These are phyloP conservation scores for Pholiota molesta DNA, from an alignment of 768 basidiomycete genomes.

Conservation along the genomic window DNA sequence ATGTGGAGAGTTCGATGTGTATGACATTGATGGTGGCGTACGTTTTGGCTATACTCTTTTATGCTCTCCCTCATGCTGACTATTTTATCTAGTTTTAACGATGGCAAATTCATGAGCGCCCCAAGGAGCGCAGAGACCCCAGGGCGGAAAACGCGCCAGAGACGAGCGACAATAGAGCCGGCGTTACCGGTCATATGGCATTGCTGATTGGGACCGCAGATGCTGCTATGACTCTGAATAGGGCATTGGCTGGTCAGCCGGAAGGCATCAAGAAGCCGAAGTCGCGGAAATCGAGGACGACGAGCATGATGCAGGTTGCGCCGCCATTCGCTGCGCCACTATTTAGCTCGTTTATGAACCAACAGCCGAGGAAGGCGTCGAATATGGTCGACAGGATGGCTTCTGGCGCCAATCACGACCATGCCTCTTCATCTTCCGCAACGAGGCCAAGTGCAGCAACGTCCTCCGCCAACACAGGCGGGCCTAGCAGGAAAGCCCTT, in stretches of 20 bases:
- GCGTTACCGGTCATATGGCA: constrained; percentile 47
- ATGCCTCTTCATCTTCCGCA: constrained; percentile 11
- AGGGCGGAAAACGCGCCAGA: constrained; percentile 22
- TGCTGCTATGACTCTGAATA: constrained; percentile 37
- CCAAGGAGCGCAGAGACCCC: constrained; percentile 42
- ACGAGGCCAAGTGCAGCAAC: constrained; percentile 7
- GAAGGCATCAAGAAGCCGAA: constrained; percentile 31
- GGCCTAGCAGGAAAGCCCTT: constrained; percentile 30
- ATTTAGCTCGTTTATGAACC: constrained; percentile 60
- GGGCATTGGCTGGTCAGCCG: constrained; percentile 43
- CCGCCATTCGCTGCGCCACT: constrained; percentile 56
- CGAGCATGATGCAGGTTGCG: constrained; percentile 38
- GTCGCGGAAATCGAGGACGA: constrained; percentile 34
- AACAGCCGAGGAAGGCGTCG: constrained; percentile 48
- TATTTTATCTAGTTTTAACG: constrained; percentile 65
- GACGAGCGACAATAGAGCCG: constrained; percentile 31
- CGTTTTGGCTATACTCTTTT: constrained; percentile 37
- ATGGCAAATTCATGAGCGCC: constrained; percentile 67
- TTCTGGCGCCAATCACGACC: constrained; percentile 24
- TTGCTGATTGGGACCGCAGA: constrained; percentile 29
- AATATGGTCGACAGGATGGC: constrained; percentile 27
- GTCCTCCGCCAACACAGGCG: constrained; percentile 12
- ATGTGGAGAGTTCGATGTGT: constrained; percentile 97
- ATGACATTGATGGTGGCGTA: constrained; percentile 99
- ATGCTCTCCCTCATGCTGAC: not conserved